Evolutionary conservation across 1,284 basidiomycete genomes (phyloP), one percentile per base, ranked within the genome.

Genomic region (Austroboletus rostrupii): DNA sequence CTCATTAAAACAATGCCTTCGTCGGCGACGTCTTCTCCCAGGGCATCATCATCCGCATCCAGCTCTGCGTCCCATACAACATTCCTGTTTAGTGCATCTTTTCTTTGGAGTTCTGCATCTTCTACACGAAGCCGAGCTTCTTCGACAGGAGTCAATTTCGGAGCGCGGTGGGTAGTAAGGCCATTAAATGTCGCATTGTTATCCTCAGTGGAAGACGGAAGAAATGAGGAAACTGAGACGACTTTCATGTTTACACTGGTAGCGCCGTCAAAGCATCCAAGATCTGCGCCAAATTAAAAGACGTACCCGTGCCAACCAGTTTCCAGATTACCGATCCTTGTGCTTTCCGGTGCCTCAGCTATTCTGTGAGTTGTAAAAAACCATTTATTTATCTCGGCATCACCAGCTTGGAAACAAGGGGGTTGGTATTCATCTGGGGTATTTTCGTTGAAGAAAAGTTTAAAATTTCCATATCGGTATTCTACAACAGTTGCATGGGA

Each of bases 381-480:
- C 81, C 85, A 90, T 52, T 74, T 84, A 59, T 90, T 83, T 53
- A 77, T 80, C 14, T 82, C 73, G 11, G 69, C 68, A 60, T 90
- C 85, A 1, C 82, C 87, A 8, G 84, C 68, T 48, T 77, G 76
- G 60, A 90, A 90, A 64, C 85, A 73, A 0, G 83, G 84, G 5
- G 88, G 88, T 62, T 90, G 87, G 55, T 90, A 90, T 46, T 87
- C 81, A 6, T 75, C 70, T 0, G 90, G 90, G 6, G 88, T 84
- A 19, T 81, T 73, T 37, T 87, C 81, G 19, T 81, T 83, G 62
- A 90, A 92, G 60, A 86, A 87, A 14, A 89, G 69, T 61, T 92
- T 92, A 70, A 92, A 87, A n/a, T 84, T 87, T 20, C 87, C 87
- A 61, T 77, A 92, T 31, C 89, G 82, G 43, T 81, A 83, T 61